Evolutionary conservation across 2,329 filamentous ascomycete genomes (phyloP), one percentile per base, ranked within the genome.

Genomic region (Monosporascus sp.): DNA sequence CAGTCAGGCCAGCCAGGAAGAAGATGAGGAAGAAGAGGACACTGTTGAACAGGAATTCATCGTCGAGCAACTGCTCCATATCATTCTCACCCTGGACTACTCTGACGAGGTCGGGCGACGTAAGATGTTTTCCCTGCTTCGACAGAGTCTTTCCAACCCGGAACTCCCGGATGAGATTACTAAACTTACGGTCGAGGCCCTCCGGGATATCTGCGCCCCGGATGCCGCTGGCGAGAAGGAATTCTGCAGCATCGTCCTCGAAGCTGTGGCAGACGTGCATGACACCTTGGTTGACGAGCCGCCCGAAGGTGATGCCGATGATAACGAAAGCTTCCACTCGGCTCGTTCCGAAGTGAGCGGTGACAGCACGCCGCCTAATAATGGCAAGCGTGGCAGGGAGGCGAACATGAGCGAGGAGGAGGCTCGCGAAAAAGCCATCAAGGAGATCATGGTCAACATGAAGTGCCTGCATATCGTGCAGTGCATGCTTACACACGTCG

Each of bases 391-490:
- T 35, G 66, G 65, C 14, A 73, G 70, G 48, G 70, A 67, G 14
- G 62, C 69, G 17, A 76, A 77, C 52, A 62, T 81, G 53, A 81
- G 74, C 49, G 84, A 87, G 53, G 87, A 89, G 60, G 83, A 86
- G 57, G 82, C 83, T 9, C 79, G 83, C 60, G 79, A 81, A 47
- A 95, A 92, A 53, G 90, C 89, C 1, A 84, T 97, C 60, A 86
- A 84, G 60, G 91, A 97, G 72, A 94, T 97, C 66, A 86, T 97
- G 76, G 88, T 97, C 69, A 97, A 97, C 76, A 92, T 97, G 83
- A 97, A 97, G 74, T 97, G 94, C 70, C 79, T 99, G 57, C 89
- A 97, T 67, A 97, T 99, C 61, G 92, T 95, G 25, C 90, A 97
- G 70, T 97, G 91, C 77, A 96, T 97, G 89, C 80, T 99, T 50